Percentiles rank a stretch among this genome's conserved stretches.
Conservation (phyloP, 495 filamentous ascomycete genomes). For the Immersiella caudata region DNA sequence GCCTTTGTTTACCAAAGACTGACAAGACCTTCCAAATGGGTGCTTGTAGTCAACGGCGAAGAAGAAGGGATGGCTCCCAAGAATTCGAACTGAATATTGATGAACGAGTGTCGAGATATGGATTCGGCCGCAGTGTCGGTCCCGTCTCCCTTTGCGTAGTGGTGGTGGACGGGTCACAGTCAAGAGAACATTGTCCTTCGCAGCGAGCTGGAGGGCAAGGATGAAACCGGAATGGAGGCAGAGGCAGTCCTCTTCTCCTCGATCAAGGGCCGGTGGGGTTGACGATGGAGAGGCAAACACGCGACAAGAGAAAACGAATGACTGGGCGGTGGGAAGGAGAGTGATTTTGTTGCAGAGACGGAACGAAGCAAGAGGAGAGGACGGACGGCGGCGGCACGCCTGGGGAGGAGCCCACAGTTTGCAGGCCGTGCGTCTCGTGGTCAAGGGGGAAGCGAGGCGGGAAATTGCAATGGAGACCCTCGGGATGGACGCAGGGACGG, state of each 20-base stretch:
- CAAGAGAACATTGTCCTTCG: conserved; percentile 34
- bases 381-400: conserved; percentile 20
- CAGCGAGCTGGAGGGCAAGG: conserved; percentile 26
- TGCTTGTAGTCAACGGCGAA: conserved; percentile 16
- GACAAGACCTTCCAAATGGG: conserved; percentile 30
- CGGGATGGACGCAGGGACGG: conserved; percentile 25
- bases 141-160: conserved; percentile 26
- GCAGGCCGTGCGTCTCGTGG: conserved; percentile 14
- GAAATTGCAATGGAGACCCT: conserved; percentile 39
- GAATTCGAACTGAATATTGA: conserved; percentile 28
- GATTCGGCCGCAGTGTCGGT: conserved; percentile 19
- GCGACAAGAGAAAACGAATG: conserved; percentile 32
- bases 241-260: conserved; percentile 15
- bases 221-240: conserved; percentile 14
- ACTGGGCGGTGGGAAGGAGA: conserved; percentile 34
- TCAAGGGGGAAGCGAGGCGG: conserved; percentile 34
- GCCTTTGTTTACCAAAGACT: conserved; percentile 20
- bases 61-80: conserved; percentile 14
- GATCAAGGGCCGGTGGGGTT: conserved; percentile 23
- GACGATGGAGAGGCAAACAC: conserved; percentile 27
- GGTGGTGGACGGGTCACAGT: conserved; percentile 32
- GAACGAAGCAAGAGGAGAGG: conserved; percentile 12
- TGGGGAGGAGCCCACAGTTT: conserved; percentile 25
- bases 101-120: conserved; percentile 32
- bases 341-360: conserved; percentile 37